Evolutionary conservation across 2,329 filamentous ascomycete genomes (phyloP), one percentile per base, ranked within the genome.

Genomic region (Clarireedia paspali): DNA sequence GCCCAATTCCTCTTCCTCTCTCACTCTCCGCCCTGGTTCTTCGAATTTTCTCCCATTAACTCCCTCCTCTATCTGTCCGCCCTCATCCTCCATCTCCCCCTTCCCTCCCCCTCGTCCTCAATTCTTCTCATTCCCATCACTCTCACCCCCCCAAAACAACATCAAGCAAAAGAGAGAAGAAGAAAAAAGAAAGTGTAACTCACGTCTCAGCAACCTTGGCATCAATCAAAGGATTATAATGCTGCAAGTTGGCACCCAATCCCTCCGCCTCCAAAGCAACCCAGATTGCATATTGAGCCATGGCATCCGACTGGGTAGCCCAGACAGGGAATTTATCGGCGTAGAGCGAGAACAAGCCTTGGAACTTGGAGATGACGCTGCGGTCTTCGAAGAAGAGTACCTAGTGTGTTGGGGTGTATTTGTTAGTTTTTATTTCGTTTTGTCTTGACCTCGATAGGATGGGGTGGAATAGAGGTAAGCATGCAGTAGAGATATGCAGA

Each of bases 211-310:
- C 74, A 53, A 91, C 86, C 74, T 84, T 82, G 62, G 79, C 77
- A 73, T 95, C 87, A 64, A 95, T 82, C 57, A 96, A 73, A 20
- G 90, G 90, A 80, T 90, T 94, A 79, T 95, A 95, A 77, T 96
- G 91, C 79, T 96, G 91, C 53, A 96, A 79, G 78, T 91, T 95
- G 70, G 86, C 88, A 62, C 90, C 90, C 56, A 95, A 81, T 30
- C 91, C 90, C 70, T 94, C 89, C 59, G 85, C 79, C 74, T 91
- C 88, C 56, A 96, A 82, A 4, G 85, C 88, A 17, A 85, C 85
- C 91, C 91, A 96, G 63, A 90, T 70, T 62, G 83, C 77, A 73
- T 82, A 87, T 77, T 96, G 88, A 68, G 89, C 81, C 83, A 96
- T 96, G 71, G 81, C 91, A 70, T 80, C 81, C 60, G 85, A 84